These are phyloP conservation scores for Condylostoma magnum DNA, from an alignment of 169 alveolate species.

Conservation along the genomic window DNA sequence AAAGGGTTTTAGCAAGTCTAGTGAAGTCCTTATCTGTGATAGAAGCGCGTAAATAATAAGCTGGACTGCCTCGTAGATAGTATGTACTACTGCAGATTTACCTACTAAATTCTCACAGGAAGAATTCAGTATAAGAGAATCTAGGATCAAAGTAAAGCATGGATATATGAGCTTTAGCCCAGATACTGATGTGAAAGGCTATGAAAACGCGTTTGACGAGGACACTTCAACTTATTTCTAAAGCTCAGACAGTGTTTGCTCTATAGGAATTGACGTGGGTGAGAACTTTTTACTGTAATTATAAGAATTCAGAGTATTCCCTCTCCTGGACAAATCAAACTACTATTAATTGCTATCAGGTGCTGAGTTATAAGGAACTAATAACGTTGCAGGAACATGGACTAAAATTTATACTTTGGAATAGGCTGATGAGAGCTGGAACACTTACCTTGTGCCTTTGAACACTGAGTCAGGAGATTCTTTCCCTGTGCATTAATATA, in stretches of 20 bases:
- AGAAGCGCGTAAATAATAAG: too few species aligned
- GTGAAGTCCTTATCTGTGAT: background rate
- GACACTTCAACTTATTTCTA: background rate
- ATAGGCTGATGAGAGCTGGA: background rate
- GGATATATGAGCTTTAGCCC: background rate
- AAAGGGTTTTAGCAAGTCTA: background rate
- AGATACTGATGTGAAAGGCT: background rate
- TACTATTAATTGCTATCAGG: slow-evolving; percentile 13
- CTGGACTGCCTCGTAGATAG: too few species aligned
- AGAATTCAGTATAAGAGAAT: too few species aligned
- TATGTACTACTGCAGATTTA: background rate
- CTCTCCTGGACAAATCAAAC: background rate
- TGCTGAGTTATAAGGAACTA: slow-evolving; percentile 3
- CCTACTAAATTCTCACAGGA: background rate
- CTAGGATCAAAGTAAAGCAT: too few species aligned
- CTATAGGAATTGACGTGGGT: slow-evolving; percentile 23
- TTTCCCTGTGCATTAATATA: slow-evolving; percentile 11
- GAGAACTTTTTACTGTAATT: background rate
- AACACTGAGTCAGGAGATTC: slow-evolving; percentile 6
- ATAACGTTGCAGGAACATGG: slow-evolving; percentile 16
- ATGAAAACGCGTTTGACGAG: background rate
- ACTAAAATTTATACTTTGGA: slow-evolving; percentile 4
- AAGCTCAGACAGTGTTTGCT: background rate
- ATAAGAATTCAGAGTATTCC: background rate
- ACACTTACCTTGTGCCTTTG: slow-evolving; percentile 8